Conservation (phyloP, 306 rosid genomes). For the Astragalus membranaceus region DNA sequence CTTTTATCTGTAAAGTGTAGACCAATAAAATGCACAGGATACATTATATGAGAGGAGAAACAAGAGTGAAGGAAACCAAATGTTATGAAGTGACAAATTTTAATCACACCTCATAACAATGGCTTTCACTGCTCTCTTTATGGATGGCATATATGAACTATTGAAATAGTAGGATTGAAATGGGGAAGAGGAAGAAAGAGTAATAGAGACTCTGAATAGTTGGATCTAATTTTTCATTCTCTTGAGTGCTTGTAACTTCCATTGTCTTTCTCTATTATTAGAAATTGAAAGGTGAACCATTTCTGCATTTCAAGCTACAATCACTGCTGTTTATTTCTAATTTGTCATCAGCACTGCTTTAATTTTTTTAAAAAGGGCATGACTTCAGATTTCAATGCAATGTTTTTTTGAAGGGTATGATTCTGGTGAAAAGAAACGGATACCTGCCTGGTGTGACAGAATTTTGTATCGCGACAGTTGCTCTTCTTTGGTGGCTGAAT, state of each 20-base stretch:
- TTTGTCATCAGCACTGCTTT: constrained; percentile 12
- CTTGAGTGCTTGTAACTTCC: constrained; percentile 11
- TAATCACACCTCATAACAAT: constrained; percentile 34
- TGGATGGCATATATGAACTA: constrained; percentile 38
- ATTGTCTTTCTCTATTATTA: neutral
- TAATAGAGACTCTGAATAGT: neutral
- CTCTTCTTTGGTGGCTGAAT: constrained; percentile 47
- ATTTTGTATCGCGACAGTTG: constrained; percentile 88
- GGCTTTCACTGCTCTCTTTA: constrained; percentile 27
- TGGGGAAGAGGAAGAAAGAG: constrained; percentile 4
- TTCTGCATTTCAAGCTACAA: neutral
- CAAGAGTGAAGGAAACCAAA: neutral
- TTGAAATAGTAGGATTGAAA: neutral
- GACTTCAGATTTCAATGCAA: constrained; percentile 20
- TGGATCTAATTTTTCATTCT: neutral
- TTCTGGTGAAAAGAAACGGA: constrained; percentile 98
- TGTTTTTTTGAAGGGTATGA: constrained; percentile 62
- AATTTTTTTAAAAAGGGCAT: constrained; percentile 10
- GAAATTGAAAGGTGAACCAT: neutral
- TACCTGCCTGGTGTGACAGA: constrained; percentile 99
- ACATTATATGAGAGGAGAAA: neutral
- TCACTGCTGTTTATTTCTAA: constrained; percentile 3
- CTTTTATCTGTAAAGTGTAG: constrained; percentile 1
- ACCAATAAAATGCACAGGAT: neutral
- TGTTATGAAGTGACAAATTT: neutral